Percentiles rank a stretch among this genome's conserved stretches.
Evolutionary conservation across 495 filamentous ascomycete species (phyloP).

Genomic region (Parathielavia appendiculata): DNA sequence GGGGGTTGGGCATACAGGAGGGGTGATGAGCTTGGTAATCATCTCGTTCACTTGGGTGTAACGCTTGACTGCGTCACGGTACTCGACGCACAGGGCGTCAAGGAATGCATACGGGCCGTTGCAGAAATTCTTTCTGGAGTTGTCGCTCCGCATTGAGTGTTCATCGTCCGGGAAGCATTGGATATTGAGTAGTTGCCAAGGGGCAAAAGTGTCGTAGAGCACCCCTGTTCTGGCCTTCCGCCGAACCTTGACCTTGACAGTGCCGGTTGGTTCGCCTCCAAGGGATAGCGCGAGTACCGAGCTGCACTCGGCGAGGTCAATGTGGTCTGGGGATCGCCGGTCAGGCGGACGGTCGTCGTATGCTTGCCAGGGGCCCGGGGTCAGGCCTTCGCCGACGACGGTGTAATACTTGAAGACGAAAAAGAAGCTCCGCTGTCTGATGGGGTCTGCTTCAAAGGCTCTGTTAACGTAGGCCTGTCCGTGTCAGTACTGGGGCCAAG

Average conservation of each 20-base stretch:
- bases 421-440: conserved; percentile 44
- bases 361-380: conserved; percentile 49
- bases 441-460: conserved; percentile 33
- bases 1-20: conserved; percentile 32
- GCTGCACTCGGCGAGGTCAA: conserved; percentile 46
- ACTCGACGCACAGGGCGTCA: conserved; percentile 45
- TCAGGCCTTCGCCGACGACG: conserved; percentile 38
- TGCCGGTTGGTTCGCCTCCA: conserved; percentile 34
- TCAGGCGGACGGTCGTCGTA: conserved; percentile 35
- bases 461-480: conserved; percentile 34
- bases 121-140: conserved; percentile 42
- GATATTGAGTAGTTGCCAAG: conserved; percentile 50
- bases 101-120: conserved; percentile 53
- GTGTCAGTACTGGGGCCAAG: not conserved
- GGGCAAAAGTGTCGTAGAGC: conserved; percentile 44
- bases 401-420: conserved; percentile 55
- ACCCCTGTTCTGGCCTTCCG: conserved; percentile 32
- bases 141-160: conserved; percentile 44
- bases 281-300: conserved; percentile 48
- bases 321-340: conserved; percentile 37
- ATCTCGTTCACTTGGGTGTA: conserved; percentile 42
- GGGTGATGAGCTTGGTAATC: conserved; percentile 48
- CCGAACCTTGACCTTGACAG: conserved; percentile 34
- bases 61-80: conserved; percentile 47
- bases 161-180: conserved; percentile 51